A percentile compares a stretch with the other conserved stretches of the same genome.
Conservation (phyloP, 495 filamentous ascomycete genomes). For the Hypoxylon lenormandii region DNA sequence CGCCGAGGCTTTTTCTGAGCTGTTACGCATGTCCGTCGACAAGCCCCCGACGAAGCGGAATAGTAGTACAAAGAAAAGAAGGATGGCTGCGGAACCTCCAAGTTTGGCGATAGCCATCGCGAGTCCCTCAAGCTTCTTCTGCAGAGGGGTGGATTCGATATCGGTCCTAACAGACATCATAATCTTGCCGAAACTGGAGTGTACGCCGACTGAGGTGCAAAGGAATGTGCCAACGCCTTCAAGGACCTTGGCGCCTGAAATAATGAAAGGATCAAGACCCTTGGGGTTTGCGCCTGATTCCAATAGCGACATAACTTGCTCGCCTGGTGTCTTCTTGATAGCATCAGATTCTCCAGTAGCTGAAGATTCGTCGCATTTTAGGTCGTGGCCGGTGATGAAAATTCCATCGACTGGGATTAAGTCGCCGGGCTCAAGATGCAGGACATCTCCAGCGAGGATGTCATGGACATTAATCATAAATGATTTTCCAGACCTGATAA, state of each 20-base stretch:
- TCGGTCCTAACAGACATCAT: conserved; percentile 86
- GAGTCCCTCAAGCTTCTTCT: conserved; percentile 79
- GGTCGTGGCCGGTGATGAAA: conserved; percentile 75
- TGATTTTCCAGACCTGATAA: conserved; percentile 79
- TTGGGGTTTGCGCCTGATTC: conserved; percentile 66
- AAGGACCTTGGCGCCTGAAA: conserved; percentile 82
- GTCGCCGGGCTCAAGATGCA: conserved; percentile 88
- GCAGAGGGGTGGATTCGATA: conserved; percentile 79
- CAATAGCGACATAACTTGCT: conserved; percentile 72
- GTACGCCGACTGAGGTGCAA: conserved; percentile 77
- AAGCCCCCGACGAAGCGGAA: conserved; percentile 80
- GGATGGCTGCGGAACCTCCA: conserved; percentile 73
- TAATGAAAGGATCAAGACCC: conserved; percentile 78
- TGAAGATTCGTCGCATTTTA: conserved; percentile 83
- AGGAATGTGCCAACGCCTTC: conserved; percentile 84
- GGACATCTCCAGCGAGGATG: conserved; percentile 83
- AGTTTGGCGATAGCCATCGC: conserved; percentile 83
- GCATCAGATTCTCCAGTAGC: conserved; percentile 80
- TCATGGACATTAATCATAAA: conserved; percentile 83
- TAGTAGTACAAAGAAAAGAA: conserved; percentile 79
- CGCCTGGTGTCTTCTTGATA: conserved; percentile 69
- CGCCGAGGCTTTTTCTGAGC: conserved; percentile 74
- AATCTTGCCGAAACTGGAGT: conserved; percentile 81
- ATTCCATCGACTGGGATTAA: conserved; percentile 86
- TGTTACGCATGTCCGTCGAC: conserved; percentile 55